These are phyloP conservation scores for Backusella circina DNA, from an alignment of 192 early-diverging fungal species.

Conservation along the genomic window DNA sequence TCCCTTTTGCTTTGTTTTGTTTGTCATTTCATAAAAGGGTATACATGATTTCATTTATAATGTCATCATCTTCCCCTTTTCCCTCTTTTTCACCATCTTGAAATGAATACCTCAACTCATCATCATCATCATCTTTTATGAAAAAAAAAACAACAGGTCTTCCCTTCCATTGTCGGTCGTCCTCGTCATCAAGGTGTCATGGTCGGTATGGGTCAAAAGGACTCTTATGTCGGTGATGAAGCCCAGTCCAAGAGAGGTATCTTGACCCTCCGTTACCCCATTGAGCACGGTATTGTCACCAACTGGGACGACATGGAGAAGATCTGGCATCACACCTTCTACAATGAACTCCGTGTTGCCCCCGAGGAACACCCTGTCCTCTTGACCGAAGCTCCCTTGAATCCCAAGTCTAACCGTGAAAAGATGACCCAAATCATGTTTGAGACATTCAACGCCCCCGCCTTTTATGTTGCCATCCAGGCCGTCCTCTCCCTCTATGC, in stretches of 20 bases:
- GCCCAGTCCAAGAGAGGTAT: conserved; percentile 90
- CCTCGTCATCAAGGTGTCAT: conserved; percentile 86
- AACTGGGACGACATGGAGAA: conserved; percentile 96
- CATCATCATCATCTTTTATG: background rate
- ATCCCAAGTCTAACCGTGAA: conserved; percentile 97
- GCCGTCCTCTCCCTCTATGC: conserved; percentile 96
- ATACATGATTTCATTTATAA: background rate
- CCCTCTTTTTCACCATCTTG: background rate
- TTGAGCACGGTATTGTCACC: conserved; percentile 89
- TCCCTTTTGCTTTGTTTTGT: background rate
- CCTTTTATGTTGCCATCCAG: conserved; percentile 96
- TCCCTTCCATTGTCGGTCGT: conserved; percentile 83
- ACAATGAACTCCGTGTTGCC: conserved; percentile 96
- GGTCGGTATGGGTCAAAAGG: conserved; percentile 92
- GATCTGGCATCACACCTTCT: conserved; percentile 97
- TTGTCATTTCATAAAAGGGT: background rate
- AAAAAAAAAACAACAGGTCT: conserved; percentile 39
- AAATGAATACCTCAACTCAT: background rate
- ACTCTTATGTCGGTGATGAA: conserved; percentile 89
- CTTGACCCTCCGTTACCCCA: conserved; percentile 82
- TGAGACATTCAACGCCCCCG: conserved; percentile 95
- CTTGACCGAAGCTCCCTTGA: conserved; percentile 94
- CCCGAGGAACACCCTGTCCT: conserved; percentile 97
- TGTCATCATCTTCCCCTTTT: background rate
- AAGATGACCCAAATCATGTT: conserved; percentile 99